Evolutionary conservation across 2,329 filamentous ascomycete species (phyloP).

Genomic region (Penicillium crustosum): DNA sequence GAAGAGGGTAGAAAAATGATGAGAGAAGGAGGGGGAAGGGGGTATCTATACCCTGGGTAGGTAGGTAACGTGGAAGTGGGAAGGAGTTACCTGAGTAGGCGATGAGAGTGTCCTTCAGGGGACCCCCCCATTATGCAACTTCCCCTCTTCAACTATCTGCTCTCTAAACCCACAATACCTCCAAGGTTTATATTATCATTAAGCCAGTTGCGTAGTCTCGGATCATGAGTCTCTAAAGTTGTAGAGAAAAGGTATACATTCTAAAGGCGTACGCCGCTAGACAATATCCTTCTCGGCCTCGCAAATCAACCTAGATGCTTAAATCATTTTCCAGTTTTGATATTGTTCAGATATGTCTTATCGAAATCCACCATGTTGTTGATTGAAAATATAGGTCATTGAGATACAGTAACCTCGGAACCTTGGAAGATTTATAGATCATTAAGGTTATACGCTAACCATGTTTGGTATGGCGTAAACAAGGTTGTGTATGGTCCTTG

Average conservation of each 20-base stretch:
- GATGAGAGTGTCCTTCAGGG: not conserved
- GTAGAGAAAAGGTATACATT: not conserved
- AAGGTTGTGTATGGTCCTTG: no score
- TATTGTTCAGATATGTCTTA: not conserved
- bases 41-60: not conserved
- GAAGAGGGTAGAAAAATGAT: not conserved
- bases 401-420: not conserved
- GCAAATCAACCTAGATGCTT: no score
- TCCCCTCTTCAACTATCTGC: not conserved
- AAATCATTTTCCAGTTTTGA: no score
- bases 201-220: no score
- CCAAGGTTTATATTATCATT: no score
- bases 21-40: not conserved
- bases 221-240: not conserved
- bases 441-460: no score
- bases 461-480: no score
- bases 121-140: not conserved
- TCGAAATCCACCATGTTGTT: not conserved
- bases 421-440: not conserved
- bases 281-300: not conserved
- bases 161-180: rapidly evolving
- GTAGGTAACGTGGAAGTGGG: no score
- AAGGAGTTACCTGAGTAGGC: not conserved
- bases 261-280: not conserved
- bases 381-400: not conserved